A percentile compares a stretch with the other conserved stretches of the same genome.
Evolutionary conservation across 176 grass and related monocot species (phyloP).

Genomic region (Panicum miliaceum): DNA sequence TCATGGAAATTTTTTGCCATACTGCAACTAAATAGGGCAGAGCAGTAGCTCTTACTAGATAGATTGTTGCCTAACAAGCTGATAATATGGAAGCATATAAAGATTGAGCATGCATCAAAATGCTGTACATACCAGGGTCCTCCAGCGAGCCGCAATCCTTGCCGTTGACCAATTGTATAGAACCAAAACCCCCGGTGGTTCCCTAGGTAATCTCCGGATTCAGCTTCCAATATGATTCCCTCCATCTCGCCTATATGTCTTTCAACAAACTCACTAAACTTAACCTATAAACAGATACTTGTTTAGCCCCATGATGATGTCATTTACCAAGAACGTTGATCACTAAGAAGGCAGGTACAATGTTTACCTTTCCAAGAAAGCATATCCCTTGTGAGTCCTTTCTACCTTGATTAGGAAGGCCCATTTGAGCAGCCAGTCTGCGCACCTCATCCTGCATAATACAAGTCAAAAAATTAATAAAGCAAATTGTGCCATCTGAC

Average conservation of each 20-base stretch:
- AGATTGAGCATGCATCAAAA: slow-evolving; percentile 14
- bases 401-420: slow-evolving; percentile 81
- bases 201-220: slow-evolving; percentile 95
- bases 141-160: slow-evolving; percentile 86
- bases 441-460: slow-evolving; percentile 79
- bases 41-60: neutral
- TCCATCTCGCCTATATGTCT: slow-evolving; percentile 88
- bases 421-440: slow-evolving; percentile 66
- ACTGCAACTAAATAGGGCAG: neutral
- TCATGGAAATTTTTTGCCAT: neutral
- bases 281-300: slow-evolving; percentile 67
- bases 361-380: slow-evolving; percentile 89
- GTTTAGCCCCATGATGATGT: neutral
- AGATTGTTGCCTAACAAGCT: slow-evolving; percentile 38
- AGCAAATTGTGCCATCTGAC: neutral
- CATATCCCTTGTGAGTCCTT: slow-evolving; percentile 99
- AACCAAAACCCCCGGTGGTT: slow-evolving; percentile 92
- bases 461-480: slow-evolving; percentile 22
- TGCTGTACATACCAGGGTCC: slow-evolving; percentile 73
- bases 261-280: slow-evolving; percentile 98
- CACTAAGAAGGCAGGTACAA: slow-evolving; percentile 12
- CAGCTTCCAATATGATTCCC: slow-evolving; percentile 85
- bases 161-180: slow-evolving; percentile 92
- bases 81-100: slow-evolving; percentile 3
- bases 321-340: neutral